A percentile compares a stretch with the other conserved stretches of the same genome.
These are phyloP conservation scores for Zymoseptoria pseudotritici DNA, from an alignment of 2,329 filamentous ascomycete species.

Conservation along the genomic window DNA sequence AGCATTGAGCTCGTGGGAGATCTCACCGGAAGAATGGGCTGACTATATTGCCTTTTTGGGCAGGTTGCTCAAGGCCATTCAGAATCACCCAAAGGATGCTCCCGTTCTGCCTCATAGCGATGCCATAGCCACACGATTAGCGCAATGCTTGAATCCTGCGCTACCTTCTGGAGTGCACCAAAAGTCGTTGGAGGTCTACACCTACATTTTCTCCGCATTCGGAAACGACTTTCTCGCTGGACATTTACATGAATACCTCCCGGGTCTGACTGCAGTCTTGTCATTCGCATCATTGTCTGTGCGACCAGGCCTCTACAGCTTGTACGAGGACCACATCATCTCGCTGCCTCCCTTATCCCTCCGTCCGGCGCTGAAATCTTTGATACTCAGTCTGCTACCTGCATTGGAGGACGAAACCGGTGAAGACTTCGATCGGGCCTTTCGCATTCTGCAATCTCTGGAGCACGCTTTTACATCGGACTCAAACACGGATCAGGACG, in stretches of 20 bases:
- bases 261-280: constrained; percentile 78
- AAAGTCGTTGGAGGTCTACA: constrained; percentile 91
- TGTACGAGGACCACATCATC: constrained; percentile 76
- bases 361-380: constrained; percentile 80
- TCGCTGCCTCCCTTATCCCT: constrained; percentile 62
- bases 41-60: constrained; percentile 98
- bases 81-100: constrained; percentile 69
- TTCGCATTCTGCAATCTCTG: constrained; percentile 70
- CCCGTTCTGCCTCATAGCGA: constrained; percentile 72
- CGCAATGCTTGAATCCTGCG: constrained; percentile 89
- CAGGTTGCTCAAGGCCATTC: constrained; percentile 82
- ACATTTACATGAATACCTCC: constrained; percentile 81
- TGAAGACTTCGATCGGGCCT: constrained; percentile 88
- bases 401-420: constrained; percentile 93
- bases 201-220: constrained; percentile 78
- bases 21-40: constrained; percentile 93
- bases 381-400: constrained; percentile 81
- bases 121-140: constrained; percentile 78
- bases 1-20: constrained; percentile 83
- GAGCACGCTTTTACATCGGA: constrained; percentile 56
- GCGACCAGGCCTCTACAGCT: constrained; percentile 72
- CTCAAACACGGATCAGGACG: constrained; percentile 44
- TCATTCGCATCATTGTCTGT: constrained; percentile 93
- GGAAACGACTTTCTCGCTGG: constrained; percentile 57
- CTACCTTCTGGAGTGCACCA: constrained; percentile 95